Conservation (phyloP, 2,329 filamentous ascomycete species). For the Diaporthe aspalathi region DNA sequence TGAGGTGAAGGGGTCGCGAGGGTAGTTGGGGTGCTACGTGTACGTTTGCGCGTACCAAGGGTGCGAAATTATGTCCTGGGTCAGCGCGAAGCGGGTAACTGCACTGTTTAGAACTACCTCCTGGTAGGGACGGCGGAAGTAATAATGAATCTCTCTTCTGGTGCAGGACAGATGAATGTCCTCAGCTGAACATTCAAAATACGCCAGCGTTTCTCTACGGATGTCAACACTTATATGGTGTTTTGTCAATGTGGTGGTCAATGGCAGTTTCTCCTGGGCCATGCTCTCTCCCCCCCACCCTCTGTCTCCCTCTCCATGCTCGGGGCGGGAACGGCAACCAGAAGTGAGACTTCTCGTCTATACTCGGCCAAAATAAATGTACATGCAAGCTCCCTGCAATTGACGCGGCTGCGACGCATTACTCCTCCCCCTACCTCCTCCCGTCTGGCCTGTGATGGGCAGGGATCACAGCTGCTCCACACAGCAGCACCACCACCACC, state of each 20-base stretch:
- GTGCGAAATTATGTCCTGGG: background rate
- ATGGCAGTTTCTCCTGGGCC: background rate
- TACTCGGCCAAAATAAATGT: background rate
- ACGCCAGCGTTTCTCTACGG: background rate
- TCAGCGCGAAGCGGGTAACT: background rate
- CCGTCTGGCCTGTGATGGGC: constrained; percentile 15
- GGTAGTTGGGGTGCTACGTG: constrained; percentile 8
- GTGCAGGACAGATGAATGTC: background rate
- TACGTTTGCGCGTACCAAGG: background rate
- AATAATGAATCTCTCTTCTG: background rate
- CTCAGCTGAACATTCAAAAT: background rate
- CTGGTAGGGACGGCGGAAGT: too few relatives aligned
- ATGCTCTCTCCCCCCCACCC: background rate
- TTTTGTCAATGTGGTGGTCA: background rate
- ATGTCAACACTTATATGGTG: background rate
- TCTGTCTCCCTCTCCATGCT: background rate
- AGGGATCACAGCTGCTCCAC: constrained; percentile 17
- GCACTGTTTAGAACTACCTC: too few relatives aligned
- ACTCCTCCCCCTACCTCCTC: background rate
- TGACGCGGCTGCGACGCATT: background rate
- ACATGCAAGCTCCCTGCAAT: constrained; percentile 19
- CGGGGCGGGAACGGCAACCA: background rate
- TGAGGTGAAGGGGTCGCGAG: background rate
- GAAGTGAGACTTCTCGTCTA: background rate
- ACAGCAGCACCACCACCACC: too few relatives aligned